Evolutionary conservation across 192 early-diverging fungal species (phyloP), one percentile per base, ranked within the genome.

Genomic region (Mortierella alpina): DNA sequence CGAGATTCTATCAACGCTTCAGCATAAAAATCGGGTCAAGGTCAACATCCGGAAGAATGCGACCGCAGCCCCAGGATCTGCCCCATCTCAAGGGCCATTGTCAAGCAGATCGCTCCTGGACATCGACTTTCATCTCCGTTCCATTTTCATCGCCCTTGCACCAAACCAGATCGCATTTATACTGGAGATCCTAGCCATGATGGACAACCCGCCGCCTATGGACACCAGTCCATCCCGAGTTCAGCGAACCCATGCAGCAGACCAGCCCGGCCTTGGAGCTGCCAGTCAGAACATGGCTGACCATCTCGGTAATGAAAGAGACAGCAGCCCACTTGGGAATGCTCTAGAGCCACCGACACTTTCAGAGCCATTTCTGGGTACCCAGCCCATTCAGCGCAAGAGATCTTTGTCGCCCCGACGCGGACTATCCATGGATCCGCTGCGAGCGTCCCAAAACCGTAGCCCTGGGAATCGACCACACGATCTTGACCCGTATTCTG

Each of bases 121-220:
- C 45, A 46, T 88, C 10, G 85, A 86, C 63, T 70, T 86, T 18
- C 63, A 77, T 47, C 63, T 88, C 6, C 69, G 65, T 20, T 75
- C 83, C 20, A 76, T 80, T 15, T 84, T 63, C 66, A 63, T 63
- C 23, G 73, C 58, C 17, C 70, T 63, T 18, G 82, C 66, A 45
- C 88, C 88, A 13, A 74, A 73, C 18, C 88, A 90, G 50, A 60
- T 84, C 7, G 82, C 73, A 12, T 88, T 81, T 56, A 57, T 87
- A n/a, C 48, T 75, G 45, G 86, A 87, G 40, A 69, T 87, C 22
- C 63, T 82, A 44, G 40, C 63, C 11, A 18, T 75, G 14, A 66
- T 80, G 69, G 70, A 68, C 5, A 54, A 42, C 20, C 65, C 61
- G 8, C 42, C 76, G 39, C 44, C 52, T 14, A 6, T 22, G 7